Conservation (phyloP, 345 rosid genomes). For the Physaria fendleri region DNA sequence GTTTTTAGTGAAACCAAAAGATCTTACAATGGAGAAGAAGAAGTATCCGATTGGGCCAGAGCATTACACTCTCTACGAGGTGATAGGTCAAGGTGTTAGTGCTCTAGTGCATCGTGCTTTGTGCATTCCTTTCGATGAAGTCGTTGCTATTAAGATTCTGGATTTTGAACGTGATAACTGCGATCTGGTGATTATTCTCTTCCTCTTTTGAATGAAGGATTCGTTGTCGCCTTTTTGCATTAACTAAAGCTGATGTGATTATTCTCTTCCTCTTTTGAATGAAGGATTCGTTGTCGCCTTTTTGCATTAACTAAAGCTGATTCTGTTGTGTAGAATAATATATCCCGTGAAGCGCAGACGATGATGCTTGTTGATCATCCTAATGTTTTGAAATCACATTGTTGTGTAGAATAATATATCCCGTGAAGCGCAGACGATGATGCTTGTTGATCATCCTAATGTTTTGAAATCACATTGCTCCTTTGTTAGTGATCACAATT, state of each 20-base stretch:
- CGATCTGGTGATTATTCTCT: slow-evolving; percentile 55
- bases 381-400: slow-evolving; percentile 82
- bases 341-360: slow-evolving; percentile 91
- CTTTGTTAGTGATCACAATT: slow-evolving; percentile 78
- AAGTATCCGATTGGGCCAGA: slow-evolving; percentile 88
- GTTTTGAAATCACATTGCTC: slow-evolving; percentile 92
- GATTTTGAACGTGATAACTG: slow-evolving; percentile 89
- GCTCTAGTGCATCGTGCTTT: slow-evolving; percentile 83
- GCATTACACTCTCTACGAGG: slow-evolving; percentile 61
- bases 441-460: slow-evolving; percentile 87
- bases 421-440: slow-evolving; percentile 96
- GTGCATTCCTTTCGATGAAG: slow-evolving; percentile 59
- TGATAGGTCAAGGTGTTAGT: slow-evolving; percentile 88
- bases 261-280: too few species aligned
- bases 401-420: slow-evolving; percentile 62
- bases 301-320: too few species aligned
- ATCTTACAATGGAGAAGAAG: slow-evolving; percentile 67
- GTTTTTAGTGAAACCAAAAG: slow-evolving; percentile 16
- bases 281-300: too few species aligned
- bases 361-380: slow-evolving; percentile 94
- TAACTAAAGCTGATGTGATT: too few species aligned
- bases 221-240: too few species aligned
- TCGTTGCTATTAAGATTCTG: slow-evolving; percentile 91
- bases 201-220: too few species aligned
- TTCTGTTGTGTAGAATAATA: slow-evolving; percentile 57